Conservation (phyloP, 2,329 filamentous ascomycete species). For the Penicillium sclerotiorum region DNA sequence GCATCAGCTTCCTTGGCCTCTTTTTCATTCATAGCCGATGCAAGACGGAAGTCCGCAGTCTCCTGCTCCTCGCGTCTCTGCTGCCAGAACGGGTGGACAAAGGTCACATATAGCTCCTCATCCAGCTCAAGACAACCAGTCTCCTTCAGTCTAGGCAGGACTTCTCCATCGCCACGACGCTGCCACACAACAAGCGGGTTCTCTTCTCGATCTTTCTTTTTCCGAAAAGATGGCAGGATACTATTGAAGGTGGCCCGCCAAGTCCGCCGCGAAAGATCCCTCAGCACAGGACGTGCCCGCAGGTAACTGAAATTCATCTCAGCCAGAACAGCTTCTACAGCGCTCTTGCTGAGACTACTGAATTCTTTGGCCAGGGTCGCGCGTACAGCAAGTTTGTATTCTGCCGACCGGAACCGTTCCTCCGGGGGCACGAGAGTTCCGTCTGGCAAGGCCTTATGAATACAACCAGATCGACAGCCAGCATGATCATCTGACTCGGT, state of each 20-base stretch:
- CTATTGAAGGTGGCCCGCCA: constrained; percentile 50
- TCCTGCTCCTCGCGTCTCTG: constrained; percentile 41
- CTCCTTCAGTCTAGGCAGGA: constrained; percentile 39
- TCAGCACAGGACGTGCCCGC: constrained; percentile 46
- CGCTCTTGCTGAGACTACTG: constrained; percentile 45
- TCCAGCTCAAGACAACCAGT: constrained; percentile 50
- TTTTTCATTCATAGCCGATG: constrained; percentile 46
- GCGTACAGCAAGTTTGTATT: constrained; percentile 48
- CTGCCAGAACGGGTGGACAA: constrained; percentile 43
- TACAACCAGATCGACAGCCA: neutral
- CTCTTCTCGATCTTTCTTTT: constrained; percentile 42
- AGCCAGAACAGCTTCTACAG: constrained; percentile 50
- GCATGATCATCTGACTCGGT: constrained; percentile 1
- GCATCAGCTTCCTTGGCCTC: constrained; percentile 46
- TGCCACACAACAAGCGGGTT: constrained; percentile 46
- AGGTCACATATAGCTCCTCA: constrained; percentile 40
- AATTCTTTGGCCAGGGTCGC: constrained; percentile 47
- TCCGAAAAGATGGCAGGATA: constrained; percentile 46
- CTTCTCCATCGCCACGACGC: constrained; percentile 33
- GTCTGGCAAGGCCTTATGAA: constrained; percentile 13
- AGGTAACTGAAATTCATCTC: constrained; percentile 52
- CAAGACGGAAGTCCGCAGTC: constrained; percentile 39
- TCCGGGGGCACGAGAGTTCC: constrained; percentile 37
- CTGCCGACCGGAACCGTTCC: constrained; percentile 47
- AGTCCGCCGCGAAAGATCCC: constrained; percentile 45